Evolutionary conservation across 371 early-diverging fungal genomes (phyloP).

Genomic region (Mortierella sp.): DNA sequence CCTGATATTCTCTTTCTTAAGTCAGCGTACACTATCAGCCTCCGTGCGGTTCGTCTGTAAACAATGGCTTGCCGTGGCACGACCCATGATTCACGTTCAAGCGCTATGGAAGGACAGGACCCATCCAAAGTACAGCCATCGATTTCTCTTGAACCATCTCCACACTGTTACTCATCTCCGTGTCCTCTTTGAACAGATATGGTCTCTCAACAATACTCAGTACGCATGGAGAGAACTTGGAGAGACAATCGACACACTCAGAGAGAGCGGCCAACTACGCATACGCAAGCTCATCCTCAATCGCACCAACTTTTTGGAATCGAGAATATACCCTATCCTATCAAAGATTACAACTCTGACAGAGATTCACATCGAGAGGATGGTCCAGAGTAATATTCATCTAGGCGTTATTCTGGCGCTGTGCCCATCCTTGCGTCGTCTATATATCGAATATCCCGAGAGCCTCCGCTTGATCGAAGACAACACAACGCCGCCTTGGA

Average conservation of each 20-base stretch:
- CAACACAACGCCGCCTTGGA: neutral
- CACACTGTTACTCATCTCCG: neutral
- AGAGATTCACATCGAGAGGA: conserved; percentile 11
- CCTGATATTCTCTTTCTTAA: neutral
- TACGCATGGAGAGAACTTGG: neutral
- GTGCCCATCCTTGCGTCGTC: conserved; percentile 9
- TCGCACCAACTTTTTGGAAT: conserved; percentile 7
- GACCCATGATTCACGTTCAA: neutral
- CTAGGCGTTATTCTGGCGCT: conserved; percentile 14
- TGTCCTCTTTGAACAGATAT: neutral
- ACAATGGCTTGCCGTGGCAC: neutral
- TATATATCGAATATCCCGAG: neutral
- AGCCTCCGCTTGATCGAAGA: neutral
- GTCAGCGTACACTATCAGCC: neutral
- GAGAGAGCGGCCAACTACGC: neutral
- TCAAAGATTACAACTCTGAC: conserved; percentile 17
- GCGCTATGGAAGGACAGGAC: neutral
- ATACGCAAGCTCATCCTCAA: conserved; percentile 12
- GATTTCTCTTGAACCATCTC: conserved; percentile 1
- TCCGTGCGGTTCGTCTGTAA: neutral
- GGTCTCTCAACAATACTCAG: neutral
- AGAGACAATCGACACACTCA: neutral
- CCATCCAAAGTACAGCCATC: neutral
- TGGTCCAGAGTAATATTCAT: conserved; percentile 6
- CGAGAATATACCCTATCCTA: conserved; percentile 11